Evolutionary conservation across 257 asterid species (phyloP).

Genomic region (Jacaranda copaia): DNA sequence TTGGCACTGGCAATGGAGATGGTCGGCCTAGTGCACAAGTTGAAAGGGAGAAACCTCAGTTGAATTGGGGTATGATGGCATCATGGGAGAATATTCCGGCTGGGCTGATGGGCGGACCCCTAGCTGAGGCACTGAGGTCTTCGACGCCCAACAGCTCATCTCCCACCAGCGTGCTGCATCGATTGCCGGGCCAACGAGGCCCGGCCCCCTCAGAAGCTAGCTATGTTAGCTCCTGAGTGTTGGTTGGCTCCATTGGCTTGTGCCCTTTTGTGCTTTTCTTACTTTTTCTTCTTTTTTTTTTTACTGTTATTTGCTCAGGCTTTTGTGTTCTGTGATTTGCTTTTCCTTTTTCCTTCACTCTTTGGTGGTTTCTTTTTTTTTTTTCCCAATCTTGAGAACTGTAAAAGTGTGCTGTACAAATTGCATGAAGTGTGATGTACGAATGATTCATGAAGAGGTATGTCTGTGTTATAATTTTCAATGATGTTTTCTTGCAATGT

Average conservation of each 20-base stretch:
- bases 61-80: slow-evolving; percentile 45
- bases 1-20: slow-evolving; percentile 62
- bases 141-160: slow-evolving; percentile 60
- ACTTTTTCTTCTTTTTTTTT: slow-evolving; percentile 21
- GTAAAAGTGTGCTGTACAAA: slow-evolving; percentile 42
- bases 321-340: slow-evolving; percentile 10
- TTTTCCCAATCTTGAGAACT: slow-evolving; percentile 26
- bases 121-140: slow-evolving; percentile 87
- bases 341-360: slow-evolving; percentile 19
- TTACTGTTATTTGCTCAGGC: slow-evolving; percentile 8
- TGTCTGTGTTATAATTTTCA: slow-evolving; percentile 30
- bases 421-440: slow-evolving; percentile 37
- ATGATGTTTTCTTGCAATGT: slow-evolving; percentile 20
- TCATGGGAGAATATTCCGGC: slow-evolving; percentile 54
- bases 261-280: neutral
- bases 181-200: slow-evolving; percentile 39
- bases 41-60: slow-evolving; percentile 44
- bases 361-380: slow-evolving; percentile 28
- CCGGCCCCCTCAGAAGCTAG: slow-evolving; percentile 52
- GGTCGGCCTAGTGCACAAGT: slow-evolving; percentile 34
- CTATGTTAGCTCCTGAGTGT: slow-evolving; percentile 49
- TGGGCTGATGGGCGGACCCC: slow-evolving; percentile 80
- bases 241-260: neutral
- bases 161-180: slow-evolving; percentile 81
- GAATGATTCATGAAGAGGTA: slow-evolving; percentile 31